Evolutionary conservation across 345 rosid genomes (phyloP).

Genomic region (Ceriops zippeliana): DNA sequence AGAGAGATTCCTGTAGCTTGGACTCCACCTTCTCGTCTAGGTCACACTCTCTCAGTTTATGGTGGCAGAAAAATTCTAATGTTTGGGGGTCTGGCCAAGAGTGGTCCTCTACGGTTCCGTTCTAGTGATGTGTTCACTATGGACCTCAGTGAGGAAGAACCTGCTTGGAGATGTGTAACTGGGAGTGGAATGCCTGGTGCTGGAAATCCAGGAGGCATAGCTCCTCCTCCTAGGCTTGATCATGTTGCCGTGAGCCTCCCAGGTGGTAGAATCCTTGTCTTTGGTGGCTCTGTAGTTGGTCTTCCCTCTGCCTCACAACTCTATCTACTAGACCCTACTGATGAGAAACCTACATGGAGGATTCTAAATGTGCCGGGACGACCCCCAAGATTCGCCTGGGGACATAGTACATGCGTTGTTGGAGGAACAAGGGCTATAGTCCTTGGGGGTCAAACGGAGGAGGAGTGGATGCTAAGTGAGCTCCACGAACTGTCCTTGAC

Average conservation of each 20-base stretch:
- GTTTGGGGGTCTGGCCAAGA: constrained; percentile 90
- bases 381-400: constrained; percentile 90
- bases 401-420: constrained; percentile 88
- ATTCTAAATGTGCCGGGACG: constrained; percentile 75
- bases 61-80: constrained; percentile 81
- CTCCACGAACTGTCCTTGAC: constrained; percentile 75
- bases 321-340: constrained; percentile 76
- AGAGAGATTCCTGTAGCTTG: constrained; percentile 82
- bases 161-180: constrained; percentile 79
- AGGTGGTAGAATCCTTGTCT: constrained; percentile 72
- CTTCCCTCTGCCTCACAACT: constrained; percentile 93
- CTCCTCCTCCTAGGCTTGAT: constrained; percentile 88
- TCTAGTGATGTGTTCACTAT: constrained; percentile 85
- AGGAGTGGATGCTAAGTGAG: constrained; percentile 93
- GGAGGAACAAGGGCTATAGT: constrained; percentile 87
- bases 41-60: constrained; percentile 76
- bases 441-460: constrained; percentile 89
- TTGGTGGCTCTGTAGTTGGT: constrained; percentile 87
- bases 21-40: constrained; percentile 86
- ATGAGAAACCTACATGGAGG: constrained; percentile 90
- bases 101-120: constrained; percentile 79
- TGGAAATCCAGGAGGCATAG: constrained; percentile 79
- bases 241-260: constrained; percentile 86
- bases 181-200: constrained; percentile 87
- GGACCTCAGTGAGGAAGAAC: constrained; percentile 86